Evolutionary conservation across 1,284 basidiomycete species (phyloP).

Genomic region (Leccinum pachyderme): DNA sequence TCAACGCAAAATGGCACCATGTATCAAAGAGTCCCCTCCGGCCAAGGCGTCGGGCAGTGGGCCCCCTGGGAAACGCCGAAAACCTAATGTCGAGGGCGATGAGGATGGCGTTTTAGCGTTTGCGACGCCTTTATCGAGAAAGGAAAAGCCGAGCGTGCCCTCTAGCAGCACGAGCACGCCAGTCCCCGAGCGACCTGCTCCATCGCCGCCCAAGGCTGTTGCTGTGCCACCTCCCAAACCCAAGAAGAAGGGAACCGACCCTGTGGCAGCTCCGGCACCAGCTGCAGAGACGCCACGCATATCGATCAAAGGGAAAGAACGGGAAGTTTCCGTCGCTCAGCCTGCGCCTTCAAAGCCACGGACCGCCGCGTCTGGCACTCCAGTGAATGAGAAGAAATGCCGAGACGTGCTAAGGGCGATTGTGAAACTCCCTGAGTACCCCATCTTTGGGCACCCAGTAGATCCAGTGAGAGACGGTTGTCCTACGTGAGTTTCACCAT

Average conservation of each 20-base stretch:
- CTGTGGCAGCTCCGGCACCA: slow-evolving; percentile 29
- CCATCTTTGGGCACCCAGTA: slow-evolving; percentile 84
- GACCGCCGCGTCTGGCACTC: slow-evolving; percentile 43
- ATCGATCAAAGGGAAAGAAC: slow-evolving; percentile 67
- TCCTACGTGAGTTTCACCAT: slow-evolving; percentile 66
- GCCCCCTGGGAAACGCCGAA: slow-evolving; percentile 53
- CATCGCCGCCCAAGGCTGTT: slow-evolving; percentile 29
- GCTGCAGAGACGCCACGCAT: slow-evolving; percentile 35
- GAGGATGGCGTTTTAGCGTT: slow-evolving; percentile 57
- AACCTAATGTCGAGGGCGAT: slow-evolving; percentile 48
- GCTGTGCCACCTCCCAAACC: slow-evolving; percentile 31
- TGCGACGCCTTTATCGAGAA: slow-evolving; percentile 59
- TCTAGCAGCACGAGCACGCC: slow-evolving; percentile 24
- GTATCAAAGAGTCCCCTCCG: slow-evolving; percentile 24
- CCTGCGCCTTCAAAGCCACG: slow-evolving; percentile 44
- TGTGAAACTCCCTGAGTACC: slow-evolving; percentile 65
- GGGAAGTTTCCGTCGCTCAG: slow-evolving; percentile 39
- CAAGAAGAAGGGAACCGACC: slow-evolving; percentile 43
- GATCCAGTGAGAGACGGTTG: slow-evolving; percentile 82
- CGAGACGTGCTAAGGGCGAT: slow-evolving; percentile 69
- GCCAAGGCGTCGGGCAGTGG: slow-evolving; percentile 39
- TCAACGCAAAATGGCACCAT: slow-evolving; percentile 37
- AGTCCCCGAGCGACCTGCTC: slow-evolving; percentile 25
- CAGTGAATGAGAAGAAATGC: slow-evolving; percentile 79
- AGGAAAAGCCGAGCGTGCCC: slow-evolving; percentile 42